Evolutionary conservation across 208 protist species (phyloP).

Genomic region (Blastocrithidia nonstop): DNA sequence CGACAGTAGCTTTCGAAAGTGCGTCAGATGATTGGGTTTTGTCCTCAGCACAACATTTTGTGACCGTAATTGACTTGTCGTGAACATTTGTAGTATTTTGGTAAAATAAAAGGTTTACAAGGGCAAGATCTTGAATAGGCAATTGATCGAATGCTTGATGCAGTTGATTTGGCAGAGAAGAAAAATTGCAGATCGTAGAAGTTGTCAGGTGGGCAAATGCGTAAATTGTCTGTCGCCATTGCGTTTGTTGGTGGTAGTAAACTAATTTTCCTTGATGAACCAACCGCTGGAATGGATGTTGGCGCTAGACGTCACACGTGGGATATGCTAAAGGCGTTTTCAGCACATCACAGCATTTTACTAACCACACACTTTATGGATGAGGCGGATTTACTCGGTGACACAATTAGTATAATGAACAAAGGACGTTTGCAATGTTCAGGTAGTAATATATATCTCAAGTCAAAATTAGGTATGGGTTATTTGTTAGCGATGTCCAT

Average conservation of each 20-base stretch:
- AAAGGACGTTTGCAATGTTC: conserved; percentile 35
- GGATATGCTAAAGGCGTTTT: conserved; percentile 40
- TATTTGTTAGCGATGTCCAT: too few relatives aligned
- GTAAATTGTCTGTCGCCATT: conserved; percentile 70
- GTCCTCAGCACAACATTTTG: too few relatives aligned
- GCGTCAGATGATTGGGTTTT: too few relatives aligned
- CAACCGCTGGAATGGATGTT: conserved; percentile 81
- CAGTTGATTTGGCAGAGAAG: conserved; percentile 52
- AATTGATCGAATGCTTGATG: conserved; percentile 23
- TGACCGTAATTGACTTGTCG: too few relatives aligned
- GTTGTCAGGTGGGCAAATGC: conserved; percentile 77
- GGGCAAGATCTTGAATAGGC: conserved; percentile 9
- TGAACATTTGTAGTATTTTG: conserved; percentile 84
- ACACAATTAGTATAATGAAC: conserved; percentile 89
- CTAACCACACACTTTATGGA: conserved; percentile 93
- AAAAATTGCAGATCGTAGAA: conserved; percentile 10
- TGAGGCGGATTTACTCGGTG: conserved; percentile 90
- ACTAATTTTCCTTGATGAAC: too few relatives aligned
- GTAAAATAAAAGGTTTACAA: conserved; percentile 73
- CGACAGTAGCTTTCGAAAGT: too few relatives aligned
- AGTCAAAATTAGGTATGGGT: conserved; percentile 35
- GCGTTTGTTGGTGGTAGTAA: conserved; percentile 71
- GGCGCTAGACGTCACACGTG: conserved; percentile 66
- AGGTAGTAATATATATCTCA: conserved; percentile 46
- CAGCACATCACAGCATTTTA: conserved; percentile 34